Evolutionary conservation across 2,329 filamentous ascomycete species (phyloP).

Genomic region (Neonectria faginata): DNA sequence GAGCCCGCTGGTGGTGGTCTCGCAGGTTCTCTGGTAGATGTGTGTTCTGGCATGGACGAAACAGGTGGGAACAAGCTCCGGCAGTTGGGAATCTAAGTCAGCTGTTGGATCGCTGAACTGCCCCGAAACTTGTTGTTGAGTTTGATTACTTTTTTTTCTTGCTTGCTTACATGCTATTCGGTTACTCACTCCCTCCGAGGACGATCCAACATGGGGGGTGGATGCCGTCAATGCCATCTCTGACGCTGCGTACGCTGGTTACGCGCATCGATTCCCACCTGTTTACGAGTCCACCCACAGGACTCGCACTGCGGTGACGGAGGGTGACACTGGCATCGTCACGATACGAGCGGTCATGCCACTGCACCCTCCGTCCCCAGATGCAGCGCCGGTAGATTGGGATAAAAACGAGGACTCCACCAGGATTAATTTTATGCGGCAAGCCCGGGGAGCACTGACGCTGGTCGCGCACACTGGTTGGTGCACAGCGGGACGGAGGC

Average conservation of each 20-base stretch:
- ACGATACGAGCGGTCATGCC: slow-evolving; percentile 32
- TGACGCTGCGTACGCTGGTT: slow-evolving; percentile 1
- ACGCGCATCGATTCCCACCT: slow-evolving; percentile 8
- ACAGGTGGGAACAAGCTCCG: slow-evolving; percentile 22
- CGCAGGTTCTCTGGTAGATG: slow-evolving; percentile 26
- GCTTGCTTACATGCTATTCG: slow-evolving; percentile 7
- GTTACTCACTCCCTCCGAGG: slow-evolving; percentile 22
- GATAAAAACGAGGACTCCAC: slow-evolving; percentile 26
- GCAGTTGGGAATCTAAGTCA: slow-evolving; percentile 21
- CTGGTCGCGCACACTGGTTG: slow-evolving; percentile 27
- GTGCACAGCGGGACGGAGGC: slow-evolving; percentile 40
- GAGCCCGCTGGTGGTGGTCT: slow-evolving; percentile 34
- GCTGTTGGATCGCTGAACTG: slow-evolving; percentile 1
- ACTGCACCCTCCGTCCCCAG: slow-evolving; percentile 18
- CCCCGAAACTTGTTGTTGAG: slow-evolving; percentile 16
- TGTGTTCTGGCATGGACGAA: slow-evolving; percentile 9
- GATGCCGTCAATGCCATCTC: slow-evolving; percentile 27
- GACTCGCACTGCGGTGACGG: slow-evolving; percentile 12
- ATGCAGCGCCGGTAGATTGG: slow-evolving; percentile 20
- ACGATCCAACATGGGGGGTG: slow-evolving; percentile 21
- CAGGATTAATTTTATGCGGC: slow-evolving; percentile 47
- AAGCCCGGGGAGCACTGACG: slow-evolving; percentile 40
- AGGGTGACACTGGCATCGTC: slow-evolving; percentile 19
- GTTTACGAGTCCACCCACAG: slow-evolving; percentile 21
- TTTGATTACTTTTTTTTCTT: slow-evolving; percentile 18